Conservation (phyloP, 2,329 filamentous ascomycete species). For the Fusarium compactum region DNA sequence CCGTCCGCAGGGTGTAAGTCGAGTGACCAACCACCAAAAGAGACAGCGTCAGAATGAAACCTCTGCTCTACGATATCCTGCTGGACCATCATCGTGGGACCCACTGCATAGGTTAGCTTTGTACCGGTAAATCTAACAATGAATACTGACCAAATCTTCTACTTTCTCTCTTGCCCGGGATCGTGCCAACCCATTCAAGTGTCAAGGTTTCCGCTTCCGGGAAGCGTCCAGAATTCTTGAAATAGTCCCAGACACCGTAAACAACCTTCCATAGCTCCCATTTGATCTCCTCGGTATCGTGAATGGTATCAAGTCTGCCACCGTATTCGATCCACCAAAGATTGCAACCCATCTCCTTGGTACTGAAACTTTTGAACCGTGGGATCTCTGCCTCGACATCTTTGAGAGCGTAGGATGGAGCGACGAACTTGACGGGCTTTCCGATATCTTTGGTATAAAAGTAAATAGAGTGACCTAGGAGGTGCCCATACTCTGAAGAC, state of each 20-base stretch:
- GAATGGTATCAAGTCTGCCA: conserved; percentile 21
- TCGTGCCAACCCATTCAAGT: conserved; percentile 23
- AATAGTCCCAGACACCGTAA: conserved; percentile 27
- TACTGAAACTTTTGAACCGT: conserved; percentile 22
- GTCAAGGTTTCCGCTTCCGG: conserved; percentile 18
- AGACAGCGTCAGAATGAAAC: conserved; percentile 14
- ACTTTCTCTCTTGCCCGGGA: conserved; percentile 18
- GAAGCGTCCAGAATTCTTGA: conserved; percentile 19
- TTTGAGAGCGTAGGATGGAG: conserved; percentile 15
- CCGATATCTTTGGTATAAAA: conserved; percentile 24
- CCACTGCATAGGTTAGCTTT: background rate
- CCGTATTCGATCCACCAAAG: conserved; percentile 31
- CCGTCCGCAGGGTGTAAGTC: conserved; percentile 21
- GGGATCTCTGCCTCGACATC: conserved; percentile 14
- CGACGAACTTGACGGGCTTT: conserved; percentile 15
- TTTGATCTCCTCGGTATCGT: conserved; percentile 22
- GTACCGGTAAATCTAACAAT: fast-evolving
- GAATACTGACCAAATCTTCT: conserved; percentile 11
- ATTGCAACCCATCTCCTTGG: conserved; percentile 19
- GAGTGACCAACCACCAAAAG: conserved; percentile 23
- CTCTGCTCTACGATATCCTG: conserved; percentile 20
- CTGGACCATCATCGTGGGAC: conserved; percentile 17
- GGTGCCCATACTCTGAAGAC: conserved; percentile 18
- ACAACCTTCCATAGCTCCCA: conserved; percentile 29
- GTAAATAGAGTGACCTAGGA: conserved; percentile 24